A percentile compares a stretch with the other conserved stretches of the same genome.
These are phyloP conservation scores for Teratosphaeria gauchensis DNA, from an alignment of 2,329 filamentous ascomycete species.

Conservation along the genomic window DNA sequence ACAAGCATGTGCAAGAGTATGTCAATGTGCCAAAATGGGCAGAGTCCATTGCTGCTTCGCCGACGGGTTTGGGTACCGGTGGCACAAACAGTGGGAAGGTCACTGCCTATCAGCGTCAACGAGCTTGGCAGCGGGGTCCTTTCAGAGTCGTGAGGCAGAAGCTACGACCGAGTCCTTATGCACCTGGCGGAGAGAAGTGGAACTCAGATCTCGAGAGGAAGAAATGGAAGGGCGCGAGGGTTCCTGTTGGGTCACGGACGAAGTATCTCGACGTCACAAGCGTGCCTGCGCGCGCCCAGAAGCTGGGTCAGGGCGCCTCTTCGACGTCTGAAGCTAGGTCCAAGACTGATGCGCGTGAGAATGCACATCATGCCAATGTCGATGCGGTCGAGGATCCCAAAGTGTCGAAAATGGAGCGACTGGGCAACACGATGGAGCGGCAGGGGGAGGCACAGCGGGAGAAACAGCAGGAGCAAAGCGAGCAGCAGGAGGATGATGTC, in stretches of 20 bases:
- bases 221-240: background rate
- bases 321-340: background rate
- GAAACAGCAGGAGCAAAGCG: background rate
- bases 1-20: conserved; percentile 4
- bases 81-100: background rate
- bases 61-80: background rate
- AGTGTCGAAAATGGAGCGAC: too few species aligned
- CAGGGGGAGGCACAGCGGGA: background rate
- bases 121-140: background rate
- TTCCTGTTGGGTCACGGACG: background rate
- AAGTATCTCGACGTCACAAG: background rate
- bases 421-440: background rate
- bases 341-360: background rate
- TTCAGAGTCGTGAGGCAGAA: background rate
- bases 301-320: background rate
- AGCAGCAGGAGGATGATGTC: background rate
- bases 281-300: background rate
- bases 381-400: too few species aligned
- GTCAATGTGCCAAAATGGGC: conserved; percentile 16
- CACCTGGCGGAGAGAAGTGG: background rate
- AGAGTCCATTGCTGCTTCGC: background rate
- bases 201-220: background rate
- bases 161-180: background rate
- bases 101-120: background rate
- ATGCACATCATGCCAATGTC: background rate